Percentiles rank a stretch among this genome's conserved stretches.
Conservation (phyloP, 192 early-diverging fungal genomes). For the Anaeromyces robustus region DNA sequence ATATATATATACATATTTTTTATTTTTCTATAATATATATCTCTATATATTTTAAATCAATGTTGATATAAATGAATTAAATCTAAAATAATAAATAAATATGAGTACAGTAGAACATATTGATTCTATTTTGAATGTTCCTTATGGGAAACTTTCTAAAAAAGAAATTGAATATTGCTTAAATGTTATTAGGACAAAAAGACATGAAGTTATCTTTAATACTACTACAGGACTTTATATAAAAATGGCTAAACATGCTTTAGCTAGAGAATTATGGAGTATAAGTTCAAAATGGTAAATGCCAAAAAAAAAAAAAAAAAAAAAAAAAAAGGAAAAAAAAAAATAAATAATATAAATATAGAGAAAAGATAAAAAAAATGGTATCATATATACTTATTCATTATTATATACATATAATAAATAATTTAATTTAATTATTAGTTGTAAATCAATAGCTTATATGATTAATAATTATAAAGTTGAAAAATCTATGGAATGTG, state of each 20-base stretch:
- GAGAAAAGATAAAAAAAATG: too few species aligned
- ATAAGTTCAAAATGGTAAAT: not conserved
- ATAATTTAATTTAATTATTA: not conserved
- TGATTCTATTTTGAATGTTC: not conserved
- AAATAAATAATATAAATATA: too few species aligned
- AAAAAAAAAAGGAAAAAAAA: too few species aligned
- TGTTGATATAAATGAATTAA: too few species aligned
- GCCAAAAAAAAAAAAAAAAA: too few species aligned
- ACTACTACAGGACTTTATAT: not conserved
- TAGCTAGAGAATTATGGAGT: not conserved
- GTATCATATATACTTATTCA: too few species aligned
- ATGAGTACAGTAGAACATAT: not conserved
- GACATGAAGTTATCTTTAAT: not conserved
- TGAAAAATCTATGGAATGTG: not conserved
- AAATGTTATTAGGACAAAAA: not conserved
- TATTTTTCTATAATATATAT: too few species aligned
- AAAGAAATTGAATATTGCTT: not conserved
- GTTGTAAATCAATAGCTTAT: not conserved
- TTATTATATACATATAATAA: too few species aligned
- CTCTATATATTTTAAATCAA: too few species aligned
- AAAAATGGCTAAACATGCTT: not conserved
- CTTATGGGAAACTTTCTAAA: not conserved
- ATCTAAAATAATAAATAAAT: too few species aligned
- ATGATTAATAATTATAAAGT: not conserved
- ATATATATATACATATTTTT: too few species aligned